Percentiles rank a stretch among this genome's conserved stretches.
Evolutionary conservation across 2,329 filamentous ascomycete genomes (phyloP).

Genomic region (Pseudogymnoascus sp.): DNA sequence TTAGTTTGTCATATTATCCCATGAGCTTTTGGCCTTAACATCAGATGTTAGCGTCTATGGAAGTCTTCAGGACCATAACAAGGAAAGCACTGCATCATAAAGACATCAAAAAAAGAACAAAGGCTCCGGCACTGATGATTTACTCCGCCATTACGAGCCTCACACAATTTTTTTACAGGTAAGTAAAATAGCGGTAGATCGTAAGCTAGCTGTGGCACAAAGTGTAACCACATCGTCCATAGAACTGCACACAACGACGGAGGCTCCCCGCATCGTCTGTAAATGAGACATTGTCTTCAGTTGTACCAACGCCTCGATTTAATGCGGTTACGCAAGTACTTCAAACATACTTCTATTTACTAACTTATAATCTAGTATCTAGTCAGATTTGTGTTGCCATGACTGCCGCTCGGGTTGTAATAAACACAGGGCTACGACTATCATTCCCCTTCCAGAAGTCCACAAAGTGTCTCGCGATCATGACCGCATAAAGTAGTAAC

Average conservation of each 20-base stretch:
- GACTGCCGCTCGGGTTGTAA: not conserved
- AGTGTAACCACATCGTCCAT: not conserved
- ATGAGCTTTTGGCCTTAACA: too few species aligned
- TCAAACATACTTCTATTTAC: not conserved
- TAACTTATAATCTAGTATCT: not conserved
- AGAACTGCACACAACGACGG: not conserved
- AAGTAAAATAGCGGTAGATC: not conserved
- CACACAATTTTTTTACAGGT: not conserved
- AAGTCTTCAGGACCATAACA: too few species aligned
- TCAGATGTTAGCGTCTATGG: too few species aligned
- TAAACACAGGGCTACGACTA: not conserved
- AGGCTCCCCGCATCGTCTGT: not conserved
- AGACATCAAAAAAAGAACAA: too few species aligned
- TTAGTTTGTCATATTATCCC: too few species aligned
- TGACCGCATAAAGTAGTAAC: not conserved
- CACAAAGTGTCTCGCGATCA: not conserved
- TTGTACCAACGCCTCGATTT: not conserved
- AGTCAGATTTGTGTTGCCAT: not conserved
- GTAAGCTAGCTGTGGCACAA: not conserved
- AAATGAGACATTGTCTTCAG: not conserved
- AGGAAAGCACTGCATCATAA: too few species aligned
- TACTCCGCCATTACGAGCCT: not conserved
- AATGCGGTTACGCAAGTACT: not conserved
- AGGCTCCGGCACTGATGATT: not conserved
- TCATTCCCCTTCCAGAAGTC: not conserved